A percentile compares a stretch with the other conserved stretches of the same genome.
Conservation (phyloP, 2,329 filamentous ascomycete species). For the Fusarium sp. region DNA sequence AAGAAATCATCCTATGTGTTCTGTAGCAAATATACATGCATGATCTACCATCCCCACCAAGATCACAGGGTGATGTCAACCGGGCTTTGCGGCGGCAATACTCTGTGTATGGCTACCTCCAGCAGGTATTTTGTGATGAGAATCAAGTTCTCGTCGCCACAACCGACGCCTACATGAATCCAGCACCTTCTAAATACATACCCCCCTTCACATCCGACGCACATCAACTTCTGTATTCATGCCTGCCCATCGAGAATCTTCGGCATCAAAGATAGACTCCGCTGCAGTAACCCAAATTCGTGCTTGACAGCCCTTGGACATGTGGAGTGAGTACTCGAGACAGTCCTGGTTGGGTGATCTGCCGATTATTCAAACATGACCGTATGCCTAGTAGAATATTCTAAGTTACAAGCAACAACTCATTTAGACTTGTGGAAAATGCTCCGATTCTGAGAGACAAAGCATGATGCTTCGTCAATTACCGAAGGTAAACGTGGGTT, state of each 20-base stretch:
- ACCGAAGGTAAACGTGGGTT: conserved; percentile 23
- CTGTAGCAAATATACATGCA: conserved; percentile 33
- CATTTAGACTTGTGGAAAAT: conserved; percentile 24
- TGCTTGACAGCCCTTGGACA: conserved; percentile 15
- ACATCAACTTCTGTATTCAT: conserved; percentile 1
- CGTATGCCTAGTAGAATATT: conserved; percentile 10
- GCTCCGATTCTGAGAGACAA: conserved; percentile 23
- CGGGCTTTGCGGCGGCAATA: not conserved
- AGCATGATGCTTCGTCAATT: conserved; percentile 24
- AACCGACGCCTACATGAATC: conserved; percentile 9
- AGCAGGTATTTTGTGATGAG: conserved; percentile 4
- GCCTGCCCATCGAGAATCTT: conserved; percentile 5
- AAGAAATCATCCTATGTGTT: conserved; percentile 7
- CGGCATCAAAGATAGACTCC: conserved; percentile 20
- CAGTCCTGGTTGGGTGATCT: conserved; percentile 2
- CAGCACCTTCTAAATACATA: conserved; percentile 15
- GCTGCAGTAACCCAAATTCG: conserved; percentile 6
- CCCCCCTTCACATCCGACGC: conserved; percentile 21
- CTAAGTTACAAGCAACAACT: not conserved
- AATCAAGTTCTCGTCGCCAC: conserved; percentile 20
- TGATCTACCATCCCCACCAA: conserved; percentile 27
- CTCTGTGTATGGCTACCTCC: not conserved
- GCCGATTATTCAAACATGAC: conserved; percentile 1
- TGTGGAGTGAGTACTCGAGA: conserved; percentile 3
- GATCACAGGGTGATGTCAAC: conserved; percentile 27